These are phyloP conservation scores for Pichia sp. DNA, from an alignment of 1,139 yeast species.

Conservation along the genomic window DNA sequence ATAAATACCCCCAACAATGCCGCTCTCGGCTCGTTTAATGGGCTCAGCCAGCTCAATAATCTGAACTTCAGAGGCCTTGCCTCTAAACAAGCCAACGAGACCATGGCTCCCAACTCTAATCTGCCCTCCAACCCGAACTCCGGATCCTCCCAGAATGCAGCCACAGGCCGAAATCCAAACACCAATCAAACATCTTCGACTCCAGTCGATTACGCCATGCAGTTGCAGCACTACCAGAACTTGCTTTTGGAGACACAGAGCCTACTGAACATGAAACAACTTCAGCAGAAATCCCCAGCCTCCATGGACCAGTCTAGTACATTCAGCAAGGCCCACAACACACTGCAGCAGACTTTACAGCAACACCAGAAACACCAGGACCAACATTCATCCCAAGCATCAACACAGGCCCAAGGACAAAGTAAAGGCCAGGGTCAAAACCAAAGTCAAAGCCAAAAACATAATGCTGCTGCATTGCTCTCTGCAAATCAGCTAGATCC, in stretches of 20 bases:
- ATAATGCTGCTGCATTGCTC: background rate
- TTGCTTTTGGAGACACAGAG: conserved; percentile 29
- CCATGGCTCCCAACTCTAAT: conserved; percentile 11
- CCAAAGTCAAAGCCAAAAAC: background rate
- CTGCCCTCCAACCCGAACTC: background rate
- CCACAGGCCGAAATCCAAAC: background rate
- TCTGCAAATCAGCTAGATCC: conserved; percentile 5
- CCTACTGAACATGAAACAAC: conserved; percentile 19
- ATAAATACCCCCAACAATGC: background rate
- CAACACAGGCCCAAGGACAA: background rate
- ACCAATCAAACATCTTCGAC: conserved; percentile 15
- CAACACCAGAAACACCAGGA: conserved; percentile 1
- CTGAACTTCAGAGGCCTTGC: background rate
- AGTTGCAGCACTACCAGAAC: conserved; percentile 32
- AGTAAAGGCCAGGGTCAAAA: background rate
- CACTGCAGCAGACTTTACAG: conserved; percentile 3
- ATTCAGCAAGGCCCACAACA: background rate
- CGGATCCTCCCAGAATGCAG: conserved; percentile 10
- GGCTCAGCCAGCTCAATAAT: background rate
- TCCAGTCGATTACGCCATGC: conserved; percentile 29
- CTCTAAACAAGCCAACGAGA: background rate
- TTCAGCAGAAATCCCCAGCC: conserved; percentile 13
- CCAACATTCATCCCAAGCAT: background rate
- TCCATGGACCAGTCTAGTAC: background rate
- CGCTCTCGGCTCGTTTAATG: background rate